These are phyloP conservation scores for Styphnolobium japonicum DNA, from an alignment of 306 rosid genomes.

Conservation along the genomic window DNA sequence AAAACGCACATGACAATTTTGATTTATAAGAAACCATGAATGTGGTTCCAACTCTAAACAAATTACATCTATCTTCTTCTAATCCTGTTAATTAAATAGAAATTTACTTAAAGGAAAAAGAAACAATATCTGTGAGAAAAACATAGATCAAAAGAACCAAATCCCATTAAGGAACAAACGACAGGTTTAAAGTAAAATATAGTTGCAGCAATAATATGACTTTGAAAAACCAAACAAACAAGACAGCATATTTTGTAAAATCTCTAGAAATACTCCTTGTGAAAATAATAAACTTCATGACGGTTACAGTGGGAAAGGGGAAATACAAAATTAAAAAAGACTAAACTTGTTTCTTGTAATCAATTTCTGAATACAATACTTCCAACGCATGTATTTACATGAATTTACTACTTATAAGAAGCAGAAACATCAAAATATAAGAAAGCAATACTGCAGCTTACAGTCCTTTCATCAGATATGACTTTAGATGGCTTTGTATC, in stretches of 20 bases:
- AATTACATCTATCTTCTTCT: not conserved
- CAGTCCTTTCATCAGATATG: conserved; percentile 75
- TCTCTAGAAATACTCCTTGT: not conserved
- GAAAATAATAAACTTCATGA: not conserved
- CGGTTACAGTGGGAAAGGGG: not conserved
- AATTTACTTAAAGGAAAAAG: not conserved
- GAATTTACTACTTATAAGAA: not conserved
- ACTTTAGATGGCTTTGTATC: conserved; percentile 97
- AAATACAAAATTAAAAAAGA: conserved; percentile 2
- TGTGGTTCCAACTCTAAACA: not conserved
- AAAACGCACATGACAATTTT: not conserved
- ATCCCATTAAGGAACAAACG: conserved; percentile 5
- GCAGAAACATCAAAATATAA: conserved; percentile 15
- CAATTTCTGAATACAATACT: conserved; percentile 12
- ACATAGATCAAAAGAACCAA: not conserved
- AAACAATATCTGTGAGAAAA: not conserved
- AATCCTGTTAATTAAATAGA: not conserved
- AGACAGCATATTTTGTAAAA: conserved; percentile 15
- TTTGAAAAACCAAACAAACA: too few species aligned
- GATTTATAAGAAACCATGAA: not conserved
- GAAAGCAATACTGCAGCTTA: conserved; percentile 45
- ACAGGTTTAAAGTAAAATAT: not conserved
- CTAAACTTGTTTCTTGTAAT: not conserved
- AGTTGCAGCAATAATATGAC: not conserved
- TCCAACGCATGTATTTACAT: too few species aligned